Percentiles rank a stretch among this genome's conserved stretches.
Evolutionary conservation across 2,329 filamentous ascomycete species (phyloP).

Genomic region (Ciborinia camelliae): DNA sequence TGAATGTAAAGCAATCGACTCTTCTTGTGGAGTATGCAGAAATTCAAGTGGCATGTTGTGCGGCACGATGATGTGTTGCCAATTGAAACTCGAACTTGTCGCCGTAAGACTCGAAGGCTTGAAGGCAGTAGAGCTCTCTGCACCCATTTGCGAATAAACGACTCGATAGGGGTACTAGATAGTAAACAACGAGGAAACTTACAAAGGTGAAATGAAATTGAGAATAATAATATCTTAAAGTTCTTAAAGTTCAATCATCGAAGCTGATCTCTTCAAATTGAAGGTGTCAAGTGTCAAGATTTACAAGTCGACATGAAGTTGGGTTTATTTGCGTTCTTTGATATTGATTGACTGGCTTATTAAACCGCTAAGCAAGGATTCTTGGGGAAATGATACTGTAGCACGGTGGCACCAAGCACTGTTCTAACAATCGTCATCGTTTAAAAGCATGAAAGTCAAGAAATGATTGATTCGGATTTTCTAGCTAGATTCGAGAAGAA

Average conservation of each 20-base stretch:
- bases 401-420: slow-evolving; percentile 1
- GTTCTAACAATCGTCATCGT: slow-evolving; percentile 21
- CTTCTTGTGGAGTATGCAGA: not conserved
- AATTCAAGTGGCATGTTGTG: not conserved
- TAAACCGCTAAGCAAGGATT: slow-evolving; percentile 16
- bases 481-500: no score
- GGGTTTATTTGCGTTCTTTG: slow-evolving; percentile 9
- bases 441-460: slow-evolving; percentile 6
- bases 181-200: not conserved
- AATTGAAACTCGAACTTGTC: slow-evolving; percentile 13
- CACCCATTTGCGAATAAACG: not conserved
- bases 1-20: not conserved
- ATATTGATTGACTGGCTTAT: not conserved
- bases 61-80: slow-evolving; percentile 7
- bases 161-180: not conserved
- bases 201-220: not conserved
- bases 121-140: not conserved
- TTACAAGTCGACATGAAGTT: slow-evolving; percentile 3
- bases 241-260: slow-evolving; percentile 27
- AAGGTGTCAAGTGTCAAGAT: not conserved
- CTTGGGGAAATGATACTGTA: not conserved
- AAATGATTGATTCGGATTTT: not conserved
- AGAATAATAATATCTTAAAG: not conserved
- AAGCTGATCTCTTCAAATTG: slow-evolving; percentile 19
- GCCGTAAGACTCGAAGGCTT: not conserved